Conservation (phyloP, 192 early-diverging fungal genomes). For the Coemansia sp. region DNA sequence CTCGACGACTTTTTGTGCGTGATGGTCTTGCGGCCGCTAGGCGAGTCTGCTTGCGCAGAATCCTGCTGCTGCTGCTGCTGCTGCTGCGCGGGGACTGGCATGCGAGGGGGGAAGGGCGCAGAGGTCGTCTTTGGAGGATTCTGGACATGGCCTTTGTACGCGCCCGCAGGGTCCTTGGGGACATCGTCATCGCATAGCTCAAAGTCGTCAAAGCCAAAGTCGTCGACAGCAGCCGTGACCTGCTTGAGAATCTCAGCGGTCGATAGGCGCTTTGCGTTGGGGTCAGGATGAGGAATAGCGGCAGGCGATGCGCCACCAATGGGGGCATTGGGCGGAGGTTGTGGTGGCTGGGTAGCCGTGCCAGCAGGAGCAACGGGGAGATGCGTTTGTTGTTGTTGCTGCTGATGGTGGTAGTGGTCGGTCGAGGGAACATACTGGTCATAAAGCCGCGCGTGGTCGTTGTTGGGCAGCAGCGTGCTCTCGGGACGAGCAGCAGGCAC, state of each 20-base stretch:
- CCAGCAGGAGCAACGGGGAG: neutral
- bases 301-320: slow-evolving; percentile 5
- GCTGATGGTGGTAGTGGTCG: slow-evolving; percentile 3
- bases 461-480: neutral
- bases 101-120: neutral
- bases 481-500: slow-evolving; percentile 4
- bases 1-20: slow-evolving; percentile 44
- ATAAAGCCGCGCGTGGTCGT: neutral
- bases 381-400: slow-evolving; percentile 6
- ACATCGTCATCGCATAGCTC: slow-evolving; percentile 14
- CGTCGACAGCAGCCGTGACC: slow-evolving; percentile 45
- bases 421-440: neutral
- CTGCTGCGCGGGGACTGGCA: neutral
- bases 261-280: slow-evolving; percentile 30
- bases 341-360: neutral
- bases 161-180: neutral
- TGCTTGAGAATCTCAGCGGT: slow-evolving; percentile 50
- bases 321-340: neutral
- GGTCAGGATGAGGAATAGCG: neutral
- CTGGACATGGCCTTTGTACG: neutral
- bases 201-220: slow-evolving; percentile 46
- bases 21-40: slow-evolving; percentile 24
- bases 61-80: slow-evolving; percentile 1
- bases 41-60: neutral
- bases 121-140: neutral